These are phyloP conservation scores for Penicillium roqueforti DNA, from an alignment of 495 filamentous ascomycete species.

Conservation along the genomic window DNA sequence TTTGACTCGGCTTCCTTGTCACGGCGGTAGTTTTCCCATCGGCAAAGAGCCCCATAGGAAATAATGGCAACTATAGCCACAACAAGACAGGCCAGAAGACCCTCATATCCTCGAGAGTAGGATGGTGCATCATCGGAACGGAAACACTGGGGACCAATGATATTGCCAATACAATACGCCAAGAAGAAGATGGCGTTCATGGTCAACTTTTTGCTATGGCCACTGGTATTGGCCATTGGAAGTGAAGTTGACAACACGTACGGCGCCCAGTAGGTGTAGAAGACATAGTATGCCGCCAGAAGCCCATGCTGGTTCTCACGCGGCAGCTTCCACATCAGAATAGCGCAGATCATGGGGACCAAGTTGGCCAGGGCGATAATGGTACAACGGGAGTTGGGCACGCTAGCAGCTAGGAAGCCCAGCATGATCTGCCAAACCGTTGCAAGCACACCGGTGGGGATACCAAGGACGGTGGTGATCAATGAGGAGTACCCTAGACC, in stretches of 20 bases:
- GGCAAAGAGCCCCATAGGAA: slow-evolving; percentile 20
- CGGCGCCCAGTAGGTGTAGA: slow-evolving; percentile 37
- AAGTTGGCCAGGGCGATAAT: slow-evolving; percentile 29
- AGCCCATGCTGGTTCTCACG: slow-evolving; percentile 31
- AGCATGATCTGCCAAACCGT: slow-evolving; percentile 30
- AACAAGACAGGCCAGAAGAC: slow-evolving; percentile 23
- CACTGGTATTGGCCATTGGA: slow-evolving; percentile 38
- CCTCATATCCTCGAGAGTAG: slow-evolving; percentile 31
- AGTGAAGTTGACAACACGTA: slow-evolving; percentile 38
- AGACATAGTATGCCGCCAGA: slow-evolving; percentile 21
- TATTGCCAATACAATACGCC: slow-evolving; percentile 39
- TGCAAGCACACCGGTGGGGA: slow-evolving; percentile 31
- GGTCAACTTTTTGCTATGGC: slow-evolving; percentile 32
- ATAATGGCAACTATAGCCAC: slow-evolving; percentile 24
- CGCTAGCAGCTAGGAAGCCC: slow-evolving; percentile 32
- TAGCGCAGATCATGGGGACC: slow-evolving; percentile 32
- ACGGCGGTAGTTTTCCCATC: slow-evolving; percentile 16
- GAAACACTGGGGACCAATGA: slow-evolving; percentile 60
- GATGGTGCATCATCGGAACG: slow-evolving; percentile 50
- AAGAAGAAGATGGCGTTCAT: slow-evolving; percentile 30
- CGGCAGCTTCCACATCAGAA: slow-evolving; percentile 34
- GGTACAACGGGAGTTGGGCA: slow-evolving; percentile 33
- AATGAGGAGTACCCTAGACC: slow-evolving; percentile 33
- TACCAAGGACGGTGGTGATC: slow-evolving; percentile 31
- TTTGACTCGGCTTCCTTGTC: slow-evolving; percentile 8